Evolutionary conservation across 2,329 filamentous ascomycete species (phyloP), one percentile per base, ranked within the genome.

Genomic region (Claviceps cyperi): DNA sequence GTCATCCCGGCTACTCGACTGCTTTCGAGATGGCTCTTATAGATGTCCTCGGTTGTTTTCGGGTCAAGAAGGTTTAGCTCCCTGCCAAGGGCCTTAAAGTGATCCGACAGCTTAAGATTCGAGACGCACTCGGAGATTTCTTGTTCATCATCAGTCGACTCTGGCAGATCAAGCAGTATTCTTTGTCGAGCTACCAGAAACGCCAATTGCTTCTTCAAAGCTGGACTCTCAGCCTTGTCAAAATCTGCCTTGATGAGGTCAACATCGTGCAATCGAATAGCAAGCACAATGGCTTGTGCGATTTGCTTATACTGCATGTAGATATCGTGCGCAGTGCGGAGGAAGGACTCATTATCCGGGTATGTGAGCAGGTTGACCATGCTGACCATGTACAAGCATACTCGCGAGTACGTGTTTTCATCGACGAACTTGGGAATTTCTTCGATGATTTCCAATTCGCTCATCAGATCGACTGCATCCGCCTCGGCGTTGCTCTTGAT

Each of bases 281-380:
- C 91, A 53, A 98, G 77, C 14, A 92, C 84, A 66, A 97, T 90
- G 3, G 94, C 94, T 66, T 96, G 90, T 3, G 91, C 85, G 58
- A 90, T 83, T 65, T 96, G 88, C 61, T 92, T 86, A 73, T 96
- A 94, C 58, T 86, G 78, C 59, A 89, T 83, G 71, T 98, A 98
- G 63, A 98, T 94, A 55, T 83, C 78, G 70, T 97, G 92, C 46
- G 91, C 90, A 7, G 91, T 94, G 56, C 81, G 83, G 53, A 98
- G 82, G 69, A 98, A 97, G 60, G 86, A 83, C 64, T 96, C 87
- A 68, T 98, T 96, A 68, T 98, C 92, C 43, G 92, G 92, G 63
- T 94, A 97, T 49, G 92, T 96, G 65, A 98, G 81, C 19, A 98
- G 79, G 63, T 92, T 94, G 58, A 98, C 92, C 86, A 97, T 97